Evolutionary conservation across 1,284 basidiomycete genomes (phyloP).

Genomic region (Ganoderma lucidum): DNA sequence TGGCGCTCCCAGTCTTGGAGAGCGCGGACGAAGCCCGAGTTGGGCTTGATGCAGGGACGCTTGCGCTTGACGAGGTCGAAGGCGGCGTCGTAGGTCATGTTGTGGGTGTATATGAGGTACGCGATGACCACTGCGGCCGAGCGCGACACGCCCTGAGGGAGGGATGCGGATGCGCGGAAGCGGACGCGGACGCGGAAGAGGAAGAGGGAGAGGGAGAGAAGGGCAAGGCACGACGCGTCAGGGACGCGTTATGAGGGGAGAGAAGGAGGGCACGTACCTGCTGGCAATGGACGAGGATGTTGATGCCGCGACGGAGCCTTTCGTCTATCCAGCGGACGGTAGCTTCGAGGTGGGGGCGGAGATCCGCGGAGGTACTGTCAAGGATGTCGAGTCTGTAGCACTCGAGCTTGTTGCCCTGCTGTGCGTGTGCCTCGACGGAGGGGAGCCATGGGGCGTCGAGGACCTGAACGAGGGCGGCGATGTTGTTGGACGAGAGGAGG

Average conservation of each 20-base stretch:
- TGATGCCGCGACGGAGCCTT: constrained; percentile 56
- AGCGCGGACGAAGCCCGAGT: constrained; percentile 57
- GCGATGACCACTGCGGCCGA: constrained; percentile 73
- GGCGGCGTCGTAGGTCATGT: constrained; percentile 74
- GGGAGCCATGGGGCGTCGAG: constrained; percentile 70
- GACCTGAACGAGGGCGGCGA: constrained; percentile 73
- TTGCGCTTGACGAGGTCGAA: constrained; percentile 61
- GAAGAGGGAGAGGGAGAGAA: not conserved
- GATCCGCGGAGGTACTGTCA: constrained; percentile 61
- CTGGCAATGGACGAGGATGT: constrained; percentile 72
- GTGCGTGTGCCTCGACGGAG: constrained; percentile 48
- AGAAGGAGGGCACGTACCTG: constrained; percentile 57
- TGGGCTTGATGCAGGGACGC: constrained; percentile 72
- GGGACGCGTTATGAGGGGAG: not conserved
- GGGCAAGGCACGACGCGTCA: not conserved
- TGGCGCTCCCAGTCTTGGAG: constrained; percentile 40
- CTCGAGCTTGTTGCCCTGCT: constrained; percentile 54
- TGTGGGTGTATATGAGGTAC: constrained; percentile 69
- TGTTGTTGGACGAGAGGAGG: constrained; percentile 44
- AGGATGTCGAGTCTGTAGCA: constrained; percentile 72
- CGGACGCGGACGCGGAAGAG: not conserved
- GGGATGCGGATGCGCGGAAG: constrained; percentile 23
- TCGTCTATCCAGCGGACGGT: constrained; percentile 64
- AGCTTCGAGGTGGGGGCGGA: constrained; percentile 61
- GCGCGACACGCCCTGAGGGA: constrained; percentile 67